These are phyloP conservation scores for Wickerhamiella vanderwaltii DNA, from an alignment of 805 yeast species.

Conservation along the genomic window DNA sequence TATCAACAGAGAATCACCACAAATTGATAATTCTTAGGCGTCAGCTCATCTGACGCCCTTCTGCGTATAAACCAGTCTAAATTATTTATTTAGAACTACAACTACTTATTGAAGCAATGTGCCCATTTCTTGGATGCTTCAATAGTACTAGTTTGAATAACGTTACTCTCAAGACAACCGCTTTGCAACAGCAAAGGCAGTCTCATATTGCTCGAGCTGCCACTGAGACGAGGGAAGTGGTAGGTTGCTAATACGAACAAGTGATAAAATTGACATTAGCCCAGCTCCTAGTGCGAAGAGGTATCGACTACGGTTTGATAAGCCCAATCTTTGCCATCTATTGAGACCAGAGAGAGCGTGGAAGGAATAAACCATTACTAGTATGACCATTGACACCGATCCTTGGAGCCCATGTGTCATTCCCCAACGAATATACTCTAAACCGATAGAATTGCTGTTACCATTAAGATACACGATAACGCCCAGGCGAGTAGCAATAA, in stretches of 20 bases:
- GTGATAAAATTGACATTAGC: neutral
- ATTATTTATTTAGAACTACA: too few species aligned
- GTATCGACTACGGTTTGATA: neutral
- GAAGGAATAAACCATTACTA: slow-evolving; percentile 4
- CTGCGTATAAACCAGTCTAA: too few species aligned
- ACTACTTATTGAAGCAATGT: too few species aligned
- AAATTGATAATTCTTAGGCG: too few species aligned
- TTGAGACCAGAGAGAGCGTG: slow-evolving; percentile 16
- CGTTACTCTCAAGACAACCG: too few species aligned
- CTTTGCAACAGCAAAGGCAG: neutral
- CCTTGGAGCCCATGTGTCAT: slow-evolving; percentile 6
- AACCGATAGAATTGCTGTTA: slow-evolving; percentile 44
- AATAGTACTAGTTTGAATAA: too few species aligned
- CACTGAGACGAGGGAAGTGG: slow-evolving; percentile 6
- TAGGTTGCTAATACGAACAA: neutral
- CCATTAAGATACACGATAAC: slow-evolving; percentile 48
- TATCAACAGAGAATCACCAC: too few species aligned
- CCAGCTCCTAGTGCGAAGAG: neutral
- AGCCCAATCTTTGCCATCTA: slow-evolving; percentile 2
- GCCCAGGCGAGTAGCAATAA: slow-evolving; percentile 34
- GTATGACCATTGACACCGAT: slow-evolving; percentile 7
- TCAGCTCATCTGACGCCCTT: too few species aligned
- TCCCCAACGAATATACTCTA: slow-evolving; percentile 37
- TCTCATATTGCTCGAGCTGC: slow-evolving; percentile 7
- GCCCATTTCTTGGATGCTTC: too few species aligned